These are phyloP conservation scores for Dittrichia graveolens DNA, from an alignment of 129 eudicot species.

Conservation along the genomic window DNA sequence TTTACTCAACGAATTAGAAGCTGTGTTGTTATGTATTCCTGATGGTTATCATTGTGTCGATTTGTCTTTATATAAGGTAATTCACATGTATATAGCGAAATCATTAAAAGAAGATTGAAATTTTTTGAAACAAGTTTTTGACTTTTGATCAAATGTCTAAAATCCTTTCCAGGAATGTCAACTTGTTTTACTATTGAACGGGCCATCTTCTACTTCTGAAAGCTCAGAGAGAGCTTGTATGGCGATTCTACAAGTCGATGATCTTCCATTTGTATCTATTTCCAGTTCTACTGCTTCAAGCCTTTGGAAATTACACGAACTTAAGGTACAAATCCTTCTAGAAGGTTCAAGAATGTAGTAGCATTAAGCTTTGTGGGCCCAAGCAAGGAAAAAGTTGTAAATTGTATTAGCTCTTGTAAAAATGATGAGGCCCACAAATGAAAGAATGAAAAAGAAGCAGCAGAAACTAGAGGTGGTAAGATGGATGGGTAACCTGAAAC, in stretches of 20 bases:
- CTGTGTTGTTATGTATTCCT: conserved; percentile 64
- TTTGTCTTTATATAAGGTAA: conserved; percentile 82
- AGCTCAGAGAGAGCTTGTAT: conserved; percentile 72
- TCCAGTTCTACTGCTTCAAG: conserved; percentile 36
- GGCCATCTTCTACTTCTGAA: conserved; percentile 54
- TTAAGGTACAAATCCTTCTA: conserved; percentile 53
- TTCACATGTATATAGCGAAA: neutral
- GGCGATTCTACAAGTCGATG: conserved; percentile 69
- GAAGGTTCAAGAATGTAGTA: neutral
- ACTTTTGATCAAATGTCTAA: conserved; percentile 9
- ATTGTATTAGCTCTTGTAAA: too few species aligned
- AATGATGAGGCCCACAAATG: too few species aligned
- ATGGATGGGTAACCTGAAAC: too few species aligned
- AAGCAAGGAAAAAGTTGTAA: too few species aligned
- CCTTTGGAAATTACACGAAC: conserved; percentile 69
- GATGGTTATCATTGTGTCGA: conserved; percentile 78
- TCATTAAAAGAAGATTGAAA: neutral
- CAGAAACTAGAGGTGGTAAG: too few species aligned
- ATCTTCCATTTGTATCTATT: conserved; percentile 71
- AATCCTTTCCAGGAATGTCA: conserved; percentile 67
- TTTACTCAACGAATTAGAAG: conserved; percentile 54
- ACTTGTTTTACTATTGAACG: conserved; percentile 69
- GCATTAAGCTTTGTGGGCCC: neutral
- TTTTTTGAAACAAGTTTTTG: neutral
- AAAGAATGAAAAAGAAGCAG: too few species aligned